Base-by-base conservation (phyloP, 345 rosid species). In the Euphorbia peplus region DNA sequence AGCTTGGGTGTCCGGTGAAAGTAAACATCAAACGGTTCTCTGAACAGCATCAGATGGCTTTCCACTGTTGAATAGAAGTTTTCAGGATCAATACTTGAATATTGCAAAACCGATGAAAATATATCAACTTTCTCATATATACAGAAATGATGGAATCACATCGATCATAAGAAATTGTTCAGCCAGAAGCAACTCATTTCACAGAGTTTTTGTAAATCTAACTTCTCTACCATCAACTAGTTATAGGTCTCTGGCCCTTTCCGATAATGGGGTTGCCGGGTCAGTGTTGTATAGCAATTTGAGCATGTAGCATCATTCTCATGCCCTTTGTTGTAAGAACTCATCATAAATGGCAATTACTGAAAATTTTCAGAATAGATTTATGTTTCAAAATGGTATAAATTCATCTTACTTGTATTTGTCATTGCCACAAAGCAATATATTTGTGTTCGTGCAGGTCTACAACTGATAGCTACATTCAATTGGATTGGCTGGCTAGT, bases 1-100 rank as follows among this genome's bases (percentile, higher is more conserved):
- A 87, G 83, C 81, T 70, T 80, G 70, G 82, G 92, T 60, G 82
- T 87, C 70, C 77, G 86, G 47, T 86, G 78, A 85, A 68, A 70
- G 55, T 50, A n/a, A n/a, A n/a, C 55, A 41, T n/a, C 22, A 56
- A 42, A 41, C 63, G 52, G 62, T 60, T 69, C 62, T 21, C 37
- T 30, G 32, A 53, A 6, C 8, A 7, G 50, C 60, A 5, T 32
- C 26, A 18, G 37, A 53, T 18, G 18, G 51, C 13, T 21, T 60
- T 70, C 73, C 35, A 50, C 39, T 10, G 53, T 21, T 12, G 42
- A 24, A 39, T 58, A 28, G 62, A 35, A 56, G 60, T 39, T 35
- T 39, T 5, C 21, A 25, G 61, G 63, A 60, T 44, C 25, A 68
- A 78, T 44, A 48, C 68, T 59, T 19, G 41, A 66, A 55, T 61